Base-by-base conservation (phyloP, 345 rosid genomes). In the Pistacia vera region DNA sequence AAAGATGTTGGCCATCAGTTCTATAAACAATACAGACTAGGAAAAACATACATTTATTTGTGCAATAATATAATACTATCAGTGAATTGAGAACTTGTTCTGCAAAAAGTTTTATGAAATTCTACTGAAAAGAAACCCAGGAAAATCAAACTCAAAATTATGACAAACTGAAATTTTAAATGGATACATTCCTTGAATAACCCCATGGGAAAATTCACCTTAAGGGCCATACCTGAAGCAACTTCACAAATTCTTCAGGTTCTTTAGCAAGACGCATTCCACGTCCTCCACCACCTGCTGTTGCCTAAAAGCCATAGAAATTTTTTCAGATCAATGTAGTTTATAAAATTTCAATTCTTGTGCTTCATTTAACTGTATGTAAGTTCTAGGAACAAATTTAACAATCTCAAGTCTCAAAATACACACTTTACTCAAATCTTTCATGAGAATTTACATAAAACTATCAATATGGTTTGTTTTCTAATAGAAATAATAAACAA, bases 271-370 rank as follows among this genome's bases (percentile, higher is more conserved):
- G 97, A 72, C 98, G 98, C 98, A 95, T 95, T 77, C 99, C 99
- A 83, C 97, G 94, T 63, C 99, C 97, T 75, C 98, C 99, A 85
- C 99, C 99, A 85, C 99, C 97, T 18, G 99, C 97, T 67, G 98
- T 95, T 83, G 99, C 99, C 99, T 93, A 73, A 22, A 82, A 77
- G 73, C 58, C 71, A 77, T 20, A 81, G 70, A 62, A 36, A 22
- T n/a, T 41, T 51, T 64, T 52, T 63, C 8, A 63, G 52, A 25
- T 61, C 57, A 16, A 30, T 12, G 33, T 22, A 49, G 35, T 46
- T 63, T 30, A 72, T 59, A 59, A 48, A 76, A 71, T 46, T 51
- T 25, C 11, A 0, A 7, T 48, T 41, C 28, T 25, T 25, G 46
- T 30, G 30, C n/a, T 41, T 44, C 75, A 59, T 46, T 44, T 44